A percentile compares a stretch with the other conserved stretches of the same genome.
Evolutionary conservation across 345 rosid species (phyloP).

Genomic region (Stellera chamaejasme): DNA sequence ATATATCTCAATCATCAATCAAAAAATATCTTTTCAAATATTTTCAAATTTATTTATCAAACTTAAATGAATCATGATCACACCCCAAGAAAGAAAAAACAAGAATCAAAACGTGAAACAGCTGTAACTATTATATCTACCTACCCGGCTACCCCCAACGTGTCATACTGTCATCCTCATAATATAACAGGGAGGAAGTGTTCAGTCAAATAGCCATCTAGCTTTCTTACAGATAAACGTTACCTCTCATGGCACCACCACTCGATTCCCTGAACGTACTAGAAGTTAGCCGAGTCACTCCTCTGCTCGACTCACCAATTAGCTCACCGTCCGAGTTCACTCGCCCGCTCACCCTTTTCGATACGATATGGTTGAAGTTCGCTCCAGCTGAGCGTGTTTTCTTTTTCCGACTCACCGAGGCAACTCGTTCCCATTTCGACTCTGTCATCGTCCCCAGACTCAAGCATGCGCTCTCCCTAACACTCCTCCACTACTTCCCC

Average conservation of each 20-base stretch:
- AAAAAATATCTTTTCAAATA: too few species aligned
- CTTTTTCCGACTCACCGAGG: conserved; percentile 23
- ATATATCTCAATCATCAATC: too few species aligned
- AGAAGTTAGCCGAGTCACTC: conserved; percentile 18
- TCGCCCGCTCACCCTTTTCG: conserved; percentile 25
- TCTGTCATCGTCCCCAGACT: conserved; percentile 22
- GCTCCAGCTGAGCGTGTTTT: conserved; percentile 19
- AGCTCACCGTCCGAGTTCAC: conserved; percentile 11
- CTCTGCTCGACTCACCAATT: conserved; percentile 5
- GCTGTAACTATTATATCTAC: too few species aligned
- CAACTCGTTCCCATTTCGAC: conserved; percentile 12
- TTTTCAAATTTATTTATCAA: too few species aligned
- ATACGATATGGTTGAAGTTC: conserved; percentile 19
- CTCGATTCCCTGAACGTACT: neutral
- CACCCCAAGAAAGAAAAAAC: too few species aligned
- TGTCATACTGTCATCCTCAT: too few species aligned
- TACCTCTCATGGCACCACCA: neutral
- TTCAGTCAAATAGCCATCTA: too few species aligned
- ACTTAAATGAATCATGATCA: too few species aligned
- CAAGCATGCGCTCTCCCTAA: conserved; percentile 16
- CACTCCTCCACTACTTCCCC: conserved; percentile 24
- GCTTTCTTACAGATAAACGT: too few species aligned
- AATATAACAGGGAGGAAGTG: too few species aligned
- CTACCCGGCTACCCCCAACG: too few species aligned
- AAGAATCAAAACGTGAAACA: too few species aligned